A percentile compares a stretch with the other conserved stretches of the same genome.
phyloP scores from a whole-genome alignment of 495 filamentous ascomycete species.

The Neurospora cerealis region DNA sequence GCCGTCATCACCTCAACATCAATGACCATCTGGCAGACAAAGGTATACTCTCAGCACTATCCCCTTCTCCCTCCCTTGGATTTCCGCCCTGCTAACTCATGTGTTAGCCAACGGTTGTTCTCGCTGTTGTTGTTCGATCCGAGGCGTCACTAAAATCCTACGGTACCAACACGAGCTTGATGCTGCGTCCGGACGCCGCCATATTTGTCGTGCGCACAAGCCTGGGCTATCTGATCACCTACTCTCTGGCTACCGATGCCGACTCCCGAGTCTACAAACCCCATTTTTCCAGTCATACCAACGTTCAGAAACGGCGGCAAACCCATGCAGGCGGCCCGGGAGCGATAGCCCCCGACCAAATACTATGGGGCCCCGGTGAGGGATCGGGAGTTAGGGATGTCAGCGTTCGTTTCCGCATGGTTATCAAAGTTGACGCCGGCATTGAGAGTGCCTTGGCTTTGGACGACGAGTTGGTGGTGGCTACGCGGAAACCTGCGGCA shows the following conservation, averaged over 20 bases:
- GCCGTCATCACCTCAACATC: conserved; percentile 75
- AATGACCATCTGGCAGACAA: conserved; percentile 90
- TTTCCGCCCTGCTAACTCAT: conserved; percentile 9
- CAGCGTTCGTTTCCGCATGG: conserved; percentile 88
- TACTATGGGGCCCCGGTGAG: conserved; percentile 56
- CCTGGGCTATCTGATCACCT: conserved; percentile 85
- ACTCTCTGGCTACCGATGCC: conserved; percentile 79
- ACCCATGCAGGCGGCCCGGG: conserved; percentile 55
- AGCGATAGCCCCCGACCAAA: conserved; percentile 40
- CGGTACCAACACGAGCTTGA: conserved; percentile 70
- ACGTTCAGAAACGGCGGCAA: conserved; percentile 59
- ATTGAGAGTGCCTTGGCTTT: conserved; percentile 80
- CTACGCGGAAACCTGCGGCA: conserved; percentile 85
- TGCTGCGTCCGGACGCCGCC: conserved; percentile 83
- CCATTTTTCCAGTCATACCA: conserved; percentile 55
- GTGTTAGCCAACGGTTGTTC: conserved; percentile 72
- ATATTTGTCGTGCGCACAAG: conserved; percentile 89
- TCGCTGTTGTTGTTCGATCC: conserved; percentile 78
- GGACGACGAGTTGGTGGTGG: conserved; percentile 88
- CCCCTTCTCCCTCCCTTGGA: background rate
- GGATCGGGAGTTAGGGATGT: conserved; percentile 76
- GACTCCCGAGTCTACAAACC: conserved; percentile 76
- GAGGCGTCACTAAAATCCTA: conserved; percentile 68
- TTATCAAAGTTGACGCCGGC: conserved; percentile 95
- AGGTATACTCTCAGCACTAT: conserved; percentile 40